A percentile compares a stretch with the other conserved stretches of the same genome.
Conservation (phyloP, 176 grass and related monocot genomes). For the Typha latifolia region DNA sequence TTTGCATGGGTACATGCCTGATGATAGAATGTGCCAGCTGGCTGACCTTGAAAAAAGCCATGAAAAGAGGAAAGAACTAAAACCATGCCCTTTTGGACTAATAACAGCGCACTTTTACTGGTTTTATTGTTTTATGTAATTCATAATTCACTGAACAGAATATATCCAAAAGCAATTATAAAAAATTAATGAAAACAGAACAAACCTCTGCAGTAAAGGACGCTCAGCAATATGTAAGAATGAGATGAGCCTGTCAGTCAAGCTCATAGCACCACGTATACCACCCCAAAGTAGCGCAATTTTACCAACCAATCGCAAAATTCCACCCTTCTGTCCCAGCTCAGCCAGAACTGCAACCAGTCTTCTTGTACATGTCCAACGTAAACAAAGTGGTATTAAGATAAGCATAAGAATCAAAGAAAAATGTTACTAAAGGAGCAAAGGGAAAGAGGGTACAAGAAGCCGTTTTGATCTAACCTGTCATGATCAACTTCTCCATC, state of each 20-base stretch:
- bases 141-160: background rate
- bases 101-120: too few species aligned
- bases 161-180: background rate
- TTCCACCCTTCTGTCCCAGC: constrained; percentile 83
- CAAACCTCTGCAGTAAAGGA: constrained; percentile 80
- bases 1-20: too few species aligned
- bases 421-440: background rate
- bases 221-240: constrained; percentile 76
- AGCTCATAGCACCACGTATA: constrained; percentile 91
- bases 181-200: background rate
- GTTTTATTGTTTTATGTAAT: background rate
- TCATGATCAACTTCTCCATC: constrained; percentile 87
- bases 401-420: constrained; percentile 1
- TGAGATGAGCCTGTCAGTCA: constrained; percentile 78
- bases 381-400: constrained; percentile 6
- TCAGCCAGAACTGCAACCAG: constrained; percentile 87
- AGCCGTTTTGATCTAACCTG: constrained; percentile 31
- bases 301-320: constrained; percentile 77
- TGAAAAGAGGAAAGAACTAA: too few species aligned
- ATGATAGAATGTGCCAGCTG: too few species aligned
- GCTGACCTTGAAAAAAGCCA: too few species aligned
- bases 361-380: constrained; percentile 40
- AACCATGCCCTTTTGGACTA: too few species aligned
- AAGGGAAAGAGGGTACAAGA: constrained; percentile 14
- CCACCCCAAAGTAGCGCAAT: constrained; percentile 93